Conservation (phyloP, 371 early-diverging fungal species). For the Saksenaea vasiformis region DNA sequence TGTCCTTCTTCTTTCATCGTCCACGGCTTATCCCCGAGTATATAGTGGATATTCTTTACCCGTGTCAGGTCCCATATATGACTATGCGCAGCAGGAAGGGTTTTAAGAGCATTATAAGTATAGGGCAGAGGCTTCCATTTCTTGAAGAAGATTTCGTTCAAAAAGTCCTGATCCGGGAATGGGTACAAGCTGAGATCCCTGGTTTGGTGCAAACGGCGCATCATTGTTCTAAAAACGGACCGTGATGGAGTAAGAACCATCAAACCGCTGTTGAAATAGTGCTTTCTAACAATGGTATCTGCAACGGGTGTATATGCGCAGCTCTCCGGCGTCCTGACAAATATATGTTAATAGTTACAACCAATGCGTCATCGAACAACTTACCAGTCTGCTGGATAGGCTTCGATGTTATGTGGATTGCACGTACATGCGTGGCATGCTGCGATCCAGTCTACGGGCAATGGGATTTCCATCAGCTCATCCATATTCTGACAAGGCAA, state of each 20-base stretch:
- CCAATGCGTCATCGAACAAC: neutral
- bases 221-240: constrained; percentile 28
- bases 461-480: constrained; percentile 50
- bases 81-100: constrained; percentile 43
- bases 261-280: constrained; percentile 59
- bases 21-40: constrained; percentile 37
- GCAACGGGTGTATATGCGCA: constrained; percentile 41
- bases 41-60: constrained; percentile 41
- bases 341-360: neutral
- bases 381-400: constrained; percentile 49
- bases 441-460: constrained; percentile 37
- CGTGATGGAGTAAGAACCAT: constrained; percentile 48
- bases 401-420: constrained; percentile 38
- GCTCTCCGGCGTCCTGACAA: constrained; percentile 41
- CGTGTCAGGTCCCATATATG: constrained; percentile 42
- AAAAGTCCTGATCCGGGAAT: constrained; percentile 62
- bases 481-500: constrained; percentile 81
- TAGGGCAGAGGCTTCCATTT: constrained; percentile 45
- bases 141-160: constrained; percentile 48
- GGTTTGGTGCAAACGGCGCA: constrained; percentile 16
- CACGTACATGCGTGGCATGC: constrained; percentile 55
- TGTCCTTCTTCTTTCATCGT: constrained; percentile 16
- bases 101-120: constrained; percentile 58
- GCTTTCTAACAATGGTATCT: constrained; percentile 1
- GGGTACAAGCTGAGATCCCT: constrained; percentile 30